These are phyloP conservation scores for Dentipellis fragilis DNA, from an alignment of 768 basidiomycete species.

Conservation along the genomic window DNA sequence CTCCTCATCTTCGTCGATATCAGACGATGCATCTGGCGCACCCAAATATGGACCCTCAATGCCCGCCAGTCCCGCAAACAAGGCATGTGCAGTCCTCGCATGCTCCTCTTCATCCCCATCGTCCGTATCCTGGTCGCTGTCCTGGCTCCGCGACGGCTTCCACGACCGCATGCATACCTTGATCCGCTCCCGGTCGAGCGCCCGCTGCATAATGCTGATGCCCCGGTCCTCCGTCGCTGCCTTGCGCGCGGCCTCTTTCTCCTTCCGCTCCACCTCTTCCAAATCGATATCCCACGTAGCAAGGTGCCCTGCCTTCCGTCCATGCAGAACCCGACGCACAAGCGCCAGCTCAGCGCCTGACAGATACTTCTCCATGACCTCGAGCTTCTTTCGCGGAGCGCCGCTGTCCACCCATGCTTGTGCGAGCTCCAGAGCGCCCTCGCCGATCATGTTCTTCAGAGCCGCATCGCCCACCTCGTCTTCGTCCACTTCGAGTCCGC, in stretches of 20 bases:
- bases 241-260: background rate
- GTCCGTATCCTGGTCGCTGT: slow-evolving; percentile 9
- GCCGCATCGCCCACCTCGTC: slow-evolving; percentile 35
- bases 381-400: slow-evolving; percentile 32
- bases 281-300: background rate
- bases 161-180: background rate
- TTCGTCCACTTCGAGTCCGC: slow-evolving; percentile 6
- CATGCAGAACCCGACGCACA: slow-evolving; percentile 14
- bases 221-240: background rate
- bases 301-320: no score
- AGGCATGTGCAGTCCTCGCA: slow-evolving; percentile 3
- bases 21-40: background rate
- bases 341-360: slow-evolving; percentile 23
- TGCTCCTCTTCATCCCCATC: slow-evolving; percentile 5
- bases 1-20: background rate
- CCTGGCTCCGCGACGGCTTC: background rate
- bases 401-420: slow-evolving; percentile 46
- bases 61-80: slow-evolving; percentile 3
- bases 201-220: slow-evolving; percentile 4
- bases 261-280: background rate
- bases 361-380: slow-evolving; percentile 35
- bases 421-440: slow-evolving; percentile 29
- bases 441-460: slow-evolving; percentile 58
- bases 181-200: slow-evolving; percentile 5
- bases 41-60: background rate